A percentile compares a stretch with the other conserved stretches of the same genome.
Evolutionary conservation across 2,329 filamentous ascomycete species (phyloP).

Genomic region (Penicillium palitans): DNA sequence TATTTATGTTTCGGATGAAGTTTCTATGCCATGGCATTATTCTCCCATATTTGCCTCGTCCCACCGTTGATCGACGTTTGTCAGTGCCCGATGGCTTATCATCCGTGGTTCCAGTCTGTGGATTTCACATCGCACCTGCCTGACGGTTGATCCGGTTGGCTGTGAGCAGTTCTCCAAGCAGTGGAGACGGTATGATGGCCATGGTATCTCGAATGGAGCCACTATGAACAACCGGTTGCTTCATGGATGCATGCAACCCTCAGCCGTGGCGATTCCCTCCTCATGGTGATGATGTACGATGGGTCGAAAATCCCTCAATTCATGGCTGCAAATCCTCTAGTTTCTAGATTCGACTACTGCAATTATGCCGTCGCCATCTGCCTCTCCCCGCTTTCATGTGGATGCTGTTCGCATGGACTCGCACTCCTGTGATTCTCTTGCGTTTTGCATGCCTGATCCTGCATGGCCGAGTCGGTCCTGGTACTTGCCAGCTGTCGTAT

Average conservation of each 20-base stretch:
- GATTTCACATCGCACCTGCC: slow-evolving; percentile 31
- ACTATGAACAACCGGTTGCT: slow-evolving; percentile 36
- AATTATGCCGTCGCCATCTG: slow-evolving; percentile 30
- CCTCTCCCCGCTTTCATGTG: slow-evolving; percentile 34
- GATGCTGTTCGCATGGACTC: slow-evolving; percentile 33
- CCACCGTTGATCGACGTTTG: slow-evolving; percentile 35
- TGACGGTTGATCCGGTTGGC: slow-evolving; percentile 36
- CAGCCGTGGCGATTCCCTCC: slow-evolving; percentile 40
- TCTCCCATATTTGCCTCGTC: slow-evolving; percentile 26
- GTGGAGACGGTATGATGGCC: slow-evolving; percentile 40
- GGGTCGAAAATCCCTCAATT: slow-evolving; percentile 41
- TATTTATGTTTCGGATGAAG: slow-evolving; percentile 45
- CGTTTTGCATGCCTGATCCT: slow-evolving; percentile 35
- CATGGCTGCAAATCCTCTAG: slow-evolving; percentile 23
- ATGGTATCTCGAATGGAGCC: slow-evolving; percentile 34
- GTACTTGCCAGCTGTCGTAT: slow-evolving; percentile 40
- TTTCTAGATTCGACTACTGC: slow-evolving; percentile 31
- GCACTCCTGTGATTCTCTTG: slow-evolving; percentile 27
- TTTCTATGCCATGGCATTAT: slow-evolving; percentile 27
- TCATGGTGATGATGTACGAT: slow-evolving; percentile 33
- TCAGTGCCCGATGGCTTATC: slow-evolving; percentile 37
- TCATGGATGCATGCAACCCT: slow-evolving; percentile 41
- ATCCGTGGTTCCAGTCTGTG: slow-evolving; percentile 33
- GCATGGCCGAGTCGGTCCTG: slow-evolving; percentile 32
- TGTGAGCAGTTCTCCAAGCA: slow-evolving; percentile 30